Evolutionary conservation across 139 green algal species (phyloP), one percentile per base, ranked within the genome.

Genomic region (Klebsormidium nitens): DNA sequence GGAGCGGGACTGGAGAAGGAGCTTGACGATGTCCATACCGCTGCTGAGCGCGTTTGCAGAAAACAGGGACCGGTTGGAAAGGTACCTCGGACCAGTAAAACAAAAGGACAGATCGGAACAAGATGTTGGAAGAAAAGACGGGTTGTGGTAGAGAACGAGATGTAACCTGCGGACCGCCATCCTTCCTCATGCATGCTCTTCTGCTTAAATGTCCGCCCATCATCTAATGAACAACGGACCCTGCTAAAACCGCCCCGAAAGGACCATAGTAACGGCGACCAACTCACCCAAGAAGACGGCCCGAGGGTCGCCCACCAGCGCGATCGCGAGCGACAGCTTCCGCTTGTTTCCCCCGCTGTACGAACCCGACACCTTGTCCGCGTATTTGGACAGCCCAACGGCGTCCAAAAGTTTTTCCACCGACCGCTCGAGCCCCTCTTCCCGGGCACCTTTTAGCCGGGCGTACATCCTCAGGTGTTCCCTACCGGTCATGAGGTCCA

Each of bases 401-500:
- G 32, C 17, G 1, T 44, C 2, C 29, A 83, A 28, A 2, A 81
- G 2, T 8, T 78, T 47, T 19, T 73, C 6, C 34, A 72, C 64
- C 5, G 35, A 8, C 8, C 14, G 5, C 49, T 68, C 34, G 5
- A 72, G 17, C 19, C 71, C 55, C 19, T 71, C 19, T n/a, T 72
- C 64, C 5, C 5, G 50, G 5, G 71, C 55, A 23, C 64, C 64
- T 26, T 84, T 81, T 32, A 89, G 66, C 39, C 50, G 34, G 4
- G 80, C 76, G 42, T 82, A 87, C 61, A 89, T 68, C 36, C 59
- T 1, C 14, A 89, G 69, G 14, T 88, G 84, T 52, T 89, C 84
- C 4, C 64, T 32, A 1, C 11, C 68, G 3, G 82, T 85, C 61
- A 89, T 61, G 32, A 77, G 56, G 0, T 81, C 74, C 46, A 83